Conservation (phyloP, 2,329 filamentous ascomycete species). For the Neurospora sp. region DNA sequence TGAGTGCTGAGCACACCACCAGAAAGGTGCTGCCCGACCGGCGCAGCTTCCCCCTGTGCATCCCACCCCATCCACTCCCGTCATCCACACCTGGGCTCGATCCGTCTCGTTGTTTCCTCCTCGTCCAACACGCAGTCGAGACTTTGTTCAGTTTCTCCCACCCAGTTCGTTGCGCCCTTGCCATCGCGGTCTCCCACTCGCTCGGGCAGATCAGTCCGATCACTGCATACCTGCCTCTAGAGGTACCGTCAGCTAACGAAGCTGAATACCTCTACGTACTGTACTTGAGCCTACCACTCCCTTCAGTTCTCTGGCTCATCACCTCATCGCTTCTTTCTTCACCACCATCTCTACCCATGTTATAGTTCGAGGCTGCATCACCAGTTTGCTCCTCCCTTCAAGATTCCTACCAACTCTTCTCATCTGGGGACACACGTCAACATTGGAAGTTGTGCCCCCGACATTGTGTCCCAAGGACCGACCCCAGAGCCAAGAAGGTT, state of each 20-base stretch:
- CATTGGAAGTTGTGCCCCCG: neutral
- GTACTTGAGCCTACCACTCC: neutral
- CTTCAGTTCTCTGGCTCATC: neutral
- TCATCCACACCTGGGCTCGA: neutral
- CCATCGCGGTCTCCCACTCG: neutral
- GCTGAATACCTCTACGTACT: neutral
- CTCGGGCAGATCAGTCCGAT: neutral
- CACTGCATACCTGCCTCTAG: neutral
- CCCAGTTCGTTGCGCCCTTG: neutral
- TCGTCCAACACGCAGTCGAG: neutral
- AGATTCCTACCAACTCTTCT: neutral
- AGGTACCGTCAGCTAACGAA: neutral
- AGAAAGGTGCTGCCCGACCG: neutral
- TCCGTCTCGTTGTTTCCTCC: neutral
- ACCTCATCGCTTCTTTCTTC: neutral
- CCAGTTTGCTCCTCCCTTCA: neutral
- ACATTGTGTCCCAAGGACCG: neutral
- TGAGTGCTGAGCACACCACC: neutral
- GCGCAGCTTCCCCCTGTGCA: neutral
- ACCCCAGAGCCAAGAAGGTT: neutral
- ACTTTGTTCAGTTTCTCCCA: neutral
- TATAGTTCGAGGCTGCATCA: neutral
- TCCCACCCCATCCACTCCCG: neutral
- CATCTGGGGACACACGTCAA: neutral
- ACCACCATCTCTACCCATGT: conserved; percentile 1